Conservation (phyloP, 2,329 filamentous ascomycete genomes). For the Pseudomassariella vexata region DNA sequence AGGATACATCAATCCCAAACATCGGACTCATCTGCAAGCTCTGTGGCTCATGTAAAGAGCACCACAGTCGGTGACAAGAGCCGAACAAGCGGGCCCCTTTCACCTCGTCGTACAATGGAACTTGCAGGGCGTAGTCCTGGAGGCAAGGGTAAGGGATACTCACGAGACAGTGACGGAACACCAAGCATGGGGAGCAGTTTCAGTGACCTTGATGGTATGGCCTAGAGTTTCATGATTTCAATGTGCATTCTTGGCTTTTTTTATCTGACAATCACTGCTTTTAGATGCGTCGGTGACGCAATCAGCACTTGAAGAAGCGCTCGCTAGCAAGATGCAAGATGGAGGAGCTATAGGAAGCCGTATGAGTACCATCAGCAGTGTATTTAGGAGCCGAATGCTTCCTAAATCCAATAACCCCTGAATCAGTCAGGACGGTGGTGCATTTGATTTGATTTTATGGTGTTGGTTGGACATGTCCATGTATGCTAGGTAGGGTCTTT, state of each 20-base stretch:
- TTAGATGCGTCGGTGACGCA: conserved; percentile 77
- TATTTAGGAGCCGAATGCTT: conserved; percentile 57
- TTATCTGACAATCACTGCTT: conserved; percentile 8
- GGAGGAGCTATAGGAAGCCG: conserved; percentile 49
- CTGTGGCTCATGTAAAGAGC: conserved; percentile 33
- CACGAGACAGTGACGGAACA: conserved; percentile 64
- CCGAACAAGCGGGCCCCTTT: conserved; percentile 40
- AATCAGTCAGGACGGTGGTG: not conserved
- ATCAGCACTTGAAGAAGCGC: conserved; percentile 71
- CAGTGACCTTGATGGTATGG: conserved; percentile 73
- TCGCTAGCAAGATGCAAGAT: conserved; percentile 66
- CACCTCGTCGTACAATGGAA: conserved; percentile 54
- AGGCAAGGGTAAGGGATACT: conserved; percentile 42
- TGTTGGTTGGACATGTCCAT: not conserved
- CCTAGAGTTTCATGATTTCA: conserved; percentile 7
- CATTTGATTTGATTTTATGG: not conserved
- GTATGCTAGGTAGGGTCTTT: too few relatives aligned
- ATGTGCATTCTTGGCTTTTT: conserved; percentile 3
- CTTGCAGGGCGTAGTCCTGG: conserved; percentile 49
- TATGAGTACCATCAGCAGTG: conserved; percentile 65
- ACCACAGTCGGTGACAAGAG: conserved; percentile 25
- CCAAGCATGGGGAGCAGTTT: conserved; percentile 83
- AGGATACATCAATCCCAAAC: conserved; percentile 44
- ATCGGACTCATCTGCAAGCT: conserved; percentile 58
- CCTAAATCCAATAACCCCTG: conserved; percentile 20